A percentile compares a stretch with the other conserved stretches of the same genome.
Evolutionary conservation across 75 land plant species (phyloP).

Genomic region (Cryptomeria japonica): DNA sequence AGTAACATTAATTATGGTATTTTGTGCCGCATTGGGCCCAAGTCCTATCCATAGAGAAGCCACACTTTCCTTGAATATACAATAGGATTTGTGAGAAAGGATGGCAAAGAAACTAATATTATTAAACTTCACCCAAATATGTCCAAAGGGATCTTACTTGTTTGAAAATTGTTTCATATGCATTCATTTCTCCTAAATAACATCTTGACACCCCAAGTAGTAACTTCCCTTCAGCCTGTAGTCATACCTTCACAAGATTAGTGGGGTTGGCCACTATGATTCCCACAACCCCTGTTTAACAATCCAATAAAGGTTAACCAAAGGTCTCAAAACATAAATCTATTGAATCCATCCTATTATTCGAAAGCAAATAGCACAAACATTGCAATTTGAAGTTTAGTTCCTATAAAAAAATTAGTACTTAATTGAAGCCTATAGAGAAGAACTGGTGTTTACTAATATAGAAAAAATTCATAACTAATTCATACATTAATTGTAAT

Average conservation of each 20-base stretch:
- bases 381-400: not conserved
- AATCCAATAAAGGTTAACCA: not conserved
- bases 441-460: not conserved
- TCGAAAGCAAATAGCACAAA: not conserved
- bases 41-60: slow-evolving; percentile 91
- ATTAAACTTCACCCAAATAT: not conserved
- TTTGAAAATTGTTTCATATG: slow-evolving; percentile 86
- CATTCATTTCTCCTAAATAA: slow-evolving; percentile 93
- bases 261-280: slow-evolving; percentile 96
- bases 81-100: slow-evolving; percentile 7
- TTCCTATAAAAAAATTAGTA: not conserved
- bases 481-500: not conserved
- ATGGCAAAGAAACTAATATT: not conserved
- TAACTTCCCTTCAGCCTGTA: slow-evolving; percentile 97
- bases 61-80: slow-evolving; percentile 78
- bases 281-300: slow-evolving; percentile 70
- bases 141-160: slow-evolving; percentile 51
- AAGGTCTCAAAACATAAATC: not conserved
- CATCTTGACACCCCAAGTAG: slow-evolving; percentile 95
- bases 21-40: slow-evolving; percentile 95
- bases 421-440: not conserved
- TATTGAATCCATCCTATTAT: not conserved
- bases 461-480: not conserved
- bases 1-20: slow-evolving; percentile 99
- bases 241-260: slow-evolving; percentile 96